Evolutionary conservation across 257 asterid genomes (phyloP), one percentile per base, ranked within the genome.

Genomic region (Ilex aquifolium): DNA sequence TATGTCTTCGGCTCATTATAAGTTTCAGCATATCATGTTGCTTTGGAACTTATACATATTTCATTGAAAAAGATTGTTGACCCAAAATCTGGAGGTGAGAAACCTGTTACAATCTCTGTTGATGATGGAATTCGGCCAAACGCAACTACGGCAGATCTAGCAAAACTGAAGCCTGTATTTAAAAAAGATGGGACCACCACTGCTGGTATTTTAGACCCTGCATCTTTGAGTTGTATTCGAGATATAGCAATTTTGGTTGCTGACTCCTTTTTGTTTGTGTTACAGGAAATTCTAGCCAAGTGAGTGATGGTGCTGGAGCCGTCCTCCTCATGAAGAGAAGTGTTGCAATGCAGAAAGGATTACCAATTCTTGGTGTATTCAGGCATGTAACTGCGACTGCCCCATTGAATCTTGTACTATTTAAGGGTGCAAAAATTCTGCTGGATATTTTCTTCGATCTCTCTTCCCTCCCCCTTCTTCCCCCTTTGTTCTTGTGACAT

Each of bases 241-340:
- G 36, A 71, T 36, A 42, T 58, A 62, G 31, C 62, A 59, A 60
- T 32, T 57, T 67, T 42, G 62, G 15, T 11, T 6, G 57, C 13
- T 66, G 13, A 64, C 56, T 49, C 61, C 42, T 60, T 60, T 67
- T 60, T 52, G 32, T 65, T 42, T 52, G 44, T 50, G 31, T 42
- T 69, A 62, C 71, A 93, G 99, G 96, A 69, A 93, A 90, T 65
- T 90, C 99, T 63, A 93, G 99, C 80, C 99, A 90, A 78, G 95
- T 93, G 57, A 85, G 85, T 77, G 99, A 93, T 72, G 99, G 99
- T 67, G 96, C 99, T 70, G 99, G 95, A 69, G 99, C 96, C 59
- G 99, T 93, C 66, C 96, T 93, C 6, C 95, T 93, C 60, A 93
- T 90, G 99, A 93, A 78, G 83, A 87, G 96, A 81, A 84, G 97